Percentiles rank a stretch among this genome's conserved stretches.
These are phyloP conservation scores for Plasmodium fragile DNA, from an alignment of 169 alveolate genomes.

Conservation along the genomic window DNA sequence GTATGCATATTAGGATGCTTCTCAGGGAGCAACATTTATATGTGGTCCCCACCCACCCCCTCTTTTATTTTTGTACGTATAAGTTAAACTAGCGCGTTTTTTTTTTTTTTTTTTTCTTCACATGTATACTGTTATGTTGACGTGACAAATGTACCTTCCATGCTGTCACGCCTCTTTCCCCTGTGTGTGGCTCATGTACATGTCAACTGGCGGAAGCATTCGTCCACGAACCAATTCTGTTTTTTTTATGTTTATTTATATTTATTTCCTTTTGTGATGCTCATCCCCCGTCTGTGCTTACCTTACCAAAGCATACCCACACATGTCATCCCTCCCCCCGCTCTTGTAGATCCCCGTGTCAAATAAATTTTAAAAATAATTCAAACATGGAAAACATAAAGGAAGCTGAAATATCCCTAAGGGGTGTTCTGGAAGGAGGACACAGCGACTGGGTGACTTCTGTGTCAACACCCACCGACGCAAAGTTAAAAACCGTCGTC, in stretches of 20 bases:
- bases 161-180: not conserved
- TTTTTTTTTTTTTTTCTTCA: no score
- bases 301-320: not conserved
- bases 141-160: not conserved
- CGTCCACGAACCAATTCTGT: not conserved
- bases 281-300: not conserved
- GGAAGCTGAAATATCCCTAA: constrained; percentile 82
- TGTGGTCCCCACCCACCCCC: not conserved
- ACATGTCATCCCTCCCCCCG: not conserved
- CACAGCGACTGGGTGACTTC: constrained; percentile 97
- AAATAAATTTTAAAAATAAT: not conserved
- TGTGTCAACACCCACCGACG: constrained; percentile 93
- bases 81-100: not conserved
- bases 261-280: not conserved
- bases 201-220: not conserved
- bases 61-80: not conserved
- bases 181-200: not conserved
- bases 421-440: constrained; percentile 93
- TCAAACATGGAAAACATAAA: constrained; percentile 58
- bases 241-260: no score
- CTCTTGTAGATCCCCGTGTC: constrained; percentile 10
- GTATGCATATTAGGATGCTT: not conserved
- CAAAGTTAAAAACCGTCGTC: constrained; percentile 90
- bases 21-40: not conserved
- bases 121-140: not conserved